These are phyloP conservation scores for Colletotrichum sp. DNA, from an alignment of 2,329 filamentous ascomycete genomes.

Conservation along the genomic window DNA sequence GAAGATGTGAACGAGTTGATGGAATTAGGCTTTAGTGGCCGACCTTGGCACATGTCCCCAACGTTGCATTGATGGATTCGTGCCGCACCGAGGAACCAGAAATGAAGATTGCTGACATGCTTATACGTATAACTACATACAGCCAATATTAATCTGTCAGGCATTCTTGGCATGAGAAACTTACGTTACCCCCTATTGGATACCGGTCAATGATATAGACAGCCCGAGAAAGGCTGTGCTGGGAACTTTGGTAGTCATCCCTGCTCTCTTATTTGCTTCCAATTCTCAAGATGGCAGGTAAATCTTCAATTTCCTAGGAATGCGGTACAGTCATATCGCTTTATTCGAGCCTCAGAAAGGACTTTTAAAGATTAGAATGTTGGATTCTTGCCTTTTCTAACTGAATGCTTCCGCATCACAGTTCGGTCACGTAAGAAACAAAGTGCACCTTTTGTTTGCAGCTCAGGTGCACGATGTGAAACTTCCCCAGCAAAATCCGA, in stretches of 20 bases:
- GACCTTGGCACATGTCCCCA: background rate
- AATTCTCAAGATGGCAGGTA: background rate
- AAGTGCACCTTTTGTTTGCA: too few relatives aligned
- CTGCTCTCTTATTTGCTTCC: background rate
- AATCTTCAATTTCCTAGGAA: background rate
- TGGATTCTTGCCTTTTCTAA: background rate
- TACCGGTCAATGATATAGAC: background rate
- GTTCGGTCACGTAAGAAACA: too few relatives aligned
- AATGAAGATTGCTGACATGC: background rate
- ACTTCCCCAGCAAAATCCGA: too few relatives aligned
- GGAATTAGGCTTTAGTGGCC: accelerated
- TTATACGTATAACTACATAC: background rate
- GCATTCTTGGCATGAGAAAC: background rate
- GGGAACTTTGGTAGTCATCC: too few relatives aligned
- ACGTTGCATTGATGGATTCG: background rate
- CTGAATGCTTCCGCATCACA: too few relatives aligned
- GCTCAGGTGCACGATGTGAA: too few relatives aligned
- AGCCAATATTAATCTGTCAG: accelerated
- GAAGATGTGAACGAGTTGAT: background rate
- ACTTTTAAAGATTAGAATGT: accelerated
- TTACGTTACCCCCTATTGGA: background rate
- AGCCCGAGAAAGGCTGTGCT: background rate
- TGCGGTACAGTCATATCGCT: background rate
- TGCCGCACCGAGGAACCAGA: background rate
- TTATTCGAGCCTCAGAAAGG: background rate